Conservation (phyloP, 352 stramenopile species). For the Phytopythium chamaehyphon region DNA sequence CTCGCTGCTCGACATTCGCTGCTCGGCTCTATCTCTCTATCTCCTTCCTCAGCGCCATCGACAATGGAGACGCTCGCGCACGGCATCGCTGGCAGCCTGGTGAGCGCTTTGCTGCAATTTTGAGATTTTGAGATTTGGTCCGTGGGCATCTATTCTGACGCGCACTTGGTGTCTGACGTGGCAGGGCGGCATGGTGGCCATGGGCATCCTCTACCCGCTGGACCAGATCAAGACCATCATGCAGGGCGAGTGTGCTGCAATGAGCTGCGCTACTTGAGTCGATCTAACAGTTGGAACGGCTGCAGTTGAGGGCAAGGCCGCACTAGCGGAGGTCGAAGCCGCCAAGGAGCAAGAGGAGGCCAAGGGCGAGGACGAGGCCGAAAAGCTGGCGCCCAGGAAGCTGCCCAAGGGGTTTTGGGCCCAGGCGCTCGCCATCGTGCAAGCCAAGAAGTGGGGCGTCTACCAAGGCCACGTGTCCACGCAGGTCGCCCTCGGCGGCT, state of each 20-base stretch:
- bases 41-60: not conserved
- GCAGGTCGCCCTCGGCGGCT: conserved; percentile 66
- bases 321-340: conserved; percentile 4
- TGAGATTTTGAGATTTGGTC: conserved; percentile 9
- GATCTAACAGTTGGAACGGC: not conserved
- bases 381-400: conserved; percentile 3
- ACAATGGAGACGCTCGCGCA: conserved; percentile 65
- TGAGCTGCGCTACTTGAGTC: not conserved
- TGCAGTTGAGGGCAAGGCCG: conserved; percentile 27
- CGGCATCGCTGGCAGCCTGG: conserved; percentile 56
- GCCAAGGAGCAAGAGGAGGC: conserved; percentile 7
- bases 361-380: conserved; percentile 10
- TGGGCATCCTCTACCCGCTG: conserved; percentile 78
- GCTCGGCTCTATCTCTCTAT: not conserved
- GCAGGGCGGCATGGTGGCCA: conserved; percentile 66
- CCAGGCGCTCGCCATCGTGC: conserved; percentile 48
- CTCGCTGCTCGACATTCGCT: not conserved
- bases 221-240: conserved; percentile 87
- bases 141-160: not conserved
- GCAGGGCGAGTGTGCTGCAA: conserved; percentile 25
- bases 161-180: not conserved
- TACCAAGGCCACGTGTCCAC: conserved; percentile 79
- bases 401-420: conserved; percentile 30
- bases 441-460: conserved; percentile 61
- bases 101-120: conserved; percentile 19